Evolutionary conservation across 805 yeast species (phyloP).

Genomic region (Millerago galiae): DNA sequence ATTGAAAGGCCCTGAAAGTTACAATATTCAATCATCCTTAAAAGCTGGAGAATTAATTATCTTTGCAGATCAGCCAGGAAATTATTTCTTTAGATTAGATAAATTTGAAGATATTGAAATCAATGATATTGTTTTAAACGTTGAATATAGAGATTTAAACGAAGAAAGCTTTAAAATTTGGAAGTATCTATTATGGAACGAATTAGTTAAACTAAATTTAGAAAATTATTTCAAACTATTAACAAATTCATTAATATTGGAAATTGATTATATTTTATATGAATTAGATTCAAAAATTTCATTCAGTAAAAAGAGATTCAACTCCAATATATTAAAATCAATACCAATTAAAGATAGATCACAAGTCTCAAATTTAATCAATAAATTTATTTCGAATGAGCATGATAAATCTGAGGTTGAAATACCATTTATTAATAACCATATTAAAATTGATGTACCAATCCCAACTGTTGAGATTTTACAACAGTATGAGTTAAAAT

Average conservation of each 20-base stretch:
- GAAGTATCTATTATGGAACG: conserved; percentile 12
- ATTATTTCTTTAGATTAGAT: conserved; percentile 50
- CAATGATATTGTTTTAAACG: conserved; percentile 32
- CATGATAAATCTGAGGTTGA: background rate
- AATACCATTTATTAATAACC: conserved; percentile 1
- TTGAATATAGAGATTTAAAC: conserved; percentile 40
- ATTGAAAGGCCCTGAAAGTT: conserved; percentile 30
- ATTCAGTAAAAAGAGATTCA: background rate
- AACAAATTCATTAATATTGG: background rate
- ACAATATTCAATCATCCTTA: conserved; percentile 27
- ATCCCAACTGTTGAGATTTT: conserved; percentile 56
- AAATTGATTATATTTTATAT: conserved; percentile 7
- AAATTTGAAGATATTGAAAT: conserved; percentile 18
- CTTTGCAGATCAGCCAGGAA: conserved; percentile 65
- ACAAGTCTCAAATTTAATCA: background rate
- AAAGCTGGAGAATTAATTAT: conserved; percentile 37
- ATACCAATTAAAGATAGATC: background rate
- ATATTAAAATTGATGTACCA: conserved; percentile 48
- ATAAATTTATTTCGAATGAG: background rate
- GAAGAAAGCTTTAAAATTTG: conserved; percentile 36
- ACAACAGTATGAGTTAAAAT: conserved; percentile 45
- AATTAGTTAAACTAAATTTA: conserved; percentile 4
- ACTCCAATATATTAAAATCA: background rate
- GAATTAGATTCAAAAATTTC: conserved; percentile 2
- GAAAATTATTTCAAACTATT: conserved; percentile 1